Percentiles rank a stretch among this genome's conserved stretches.
phyloP scores from a whole-genome alignment of 78 protist species.

The Bodo saltans region DNA sequence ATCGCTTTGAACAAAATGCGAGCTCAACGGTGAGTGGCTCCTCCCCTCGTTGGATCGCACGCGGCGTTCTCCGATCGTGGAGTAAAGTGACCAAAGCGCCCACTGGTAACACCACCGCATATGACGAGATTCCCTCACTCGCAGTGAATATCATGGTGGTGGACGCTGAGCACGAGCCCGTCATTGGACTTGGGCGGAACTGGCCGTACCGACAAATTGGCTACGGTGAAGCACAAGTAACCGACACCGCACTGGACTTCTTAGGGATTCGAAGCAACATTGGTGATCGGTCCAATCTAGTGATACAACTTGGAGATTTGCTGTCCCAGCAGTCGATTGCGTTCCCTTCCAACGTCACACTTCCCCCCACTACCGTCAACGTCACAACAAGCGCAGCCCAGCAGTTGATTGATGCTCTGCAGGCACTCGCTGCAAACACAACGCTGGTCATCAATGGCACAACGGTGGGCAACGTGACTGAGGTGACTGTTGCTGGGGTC shows the following conservation, averaged over 20 bases:
- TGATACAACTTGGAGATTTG: not conserved
- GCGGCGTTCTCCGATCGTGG: not conserved
- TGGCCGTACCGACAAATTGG: conserved; percentile 17
- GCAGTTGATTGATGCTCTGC: not conserved
- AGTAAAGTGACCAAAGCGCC: not conserved
- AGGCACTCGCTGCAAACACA: not conserved
- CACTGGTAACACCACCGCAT: not conserved
- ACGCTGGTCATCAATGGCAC: not conserved
- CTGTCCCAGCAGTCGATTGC: not conserved
- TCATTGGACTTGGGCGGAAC: not conserved
- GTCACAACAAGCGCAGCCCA: not conserved
- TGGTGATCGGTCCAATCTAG: conserved; percentile 3
- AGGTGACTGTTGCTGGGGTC: not conserved
- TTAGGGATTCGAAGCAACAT: conserved; percentile 7
- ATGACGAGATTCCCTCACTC: not conserved
- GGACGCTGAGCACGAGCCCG: not conserved
- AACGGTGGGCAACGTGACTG: not conserved
- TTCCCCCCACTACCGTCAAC: not conserved
- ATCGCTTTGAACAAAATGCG: not conserved
- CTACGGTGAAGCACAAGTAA: conserved; percentile 9
- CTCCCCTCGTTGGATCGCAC: conserved; percentile 6
- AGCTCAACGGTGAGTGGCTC: not conserved
- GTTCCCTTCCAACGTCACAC: not conserved
- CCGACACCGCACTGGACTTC: not conserved
- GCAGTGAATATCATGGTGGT: not conserved